Evolutionary conservation across 768 basidiomycete species (phyloP), one percentile per base, ranked within the genome.

Genomic region (Pulveroboletus frians): DNA sequence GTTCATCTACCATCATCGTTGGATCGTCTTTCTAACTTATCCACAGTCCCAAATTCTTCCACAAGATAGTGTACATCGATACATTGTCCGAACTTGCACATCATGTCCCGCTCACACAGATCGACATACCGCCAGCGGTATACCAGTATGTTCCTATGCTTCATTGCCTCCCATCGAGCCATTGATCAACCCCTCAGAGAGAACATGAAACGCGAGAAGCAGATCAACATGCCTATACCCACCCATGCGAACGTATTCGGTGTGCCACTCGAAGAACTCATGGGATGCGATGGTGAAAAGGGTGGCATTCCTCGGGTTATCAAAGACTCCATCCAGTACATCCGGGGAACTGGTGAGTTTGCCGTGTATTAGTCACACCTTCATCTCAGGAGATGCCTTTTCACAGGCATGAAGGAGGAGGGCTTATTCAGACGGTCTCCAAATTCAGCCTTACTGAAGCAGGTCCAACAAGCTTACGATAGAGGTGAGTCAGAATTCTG

Each of bases 391-490:
- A 8, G 20, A 9, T 23, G 36, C 30, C 27, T 49, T 4, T 38
- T 26, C 11, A 13, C 46, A 74, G 88, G 65, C 46, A 47, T 92
- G 69, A 69, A 79, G 20, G 81, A 87, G 29, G 87, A 88, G 52
- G 91, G 91, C 0, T 69, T 93, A 2, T 93, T 93, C 66, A 76
- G 91, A 47, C 77, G 88, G n/a, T 90, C 87, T 5, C 86, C 90
- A 1, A 80, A 76, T 46, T 85, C 86, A 9, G 74, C 73, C 1
- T 63, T 88, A 56, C 72, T 92, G 23, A 79, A 75, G 50, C 82
- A 88, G 51, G 88, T 84, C 10, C 81, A 87, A 58, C 84, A 88
- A 29, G 91, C 90, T 3, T 92, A 92, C 58, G 88, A 93, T 61
- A 72, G 91, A 68, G 90, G 88, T 81, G 48, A 26, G 42, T 41